Conservation (phyloP, 805 yeast species). For the Komagataella pseudopastoris region DNA sequence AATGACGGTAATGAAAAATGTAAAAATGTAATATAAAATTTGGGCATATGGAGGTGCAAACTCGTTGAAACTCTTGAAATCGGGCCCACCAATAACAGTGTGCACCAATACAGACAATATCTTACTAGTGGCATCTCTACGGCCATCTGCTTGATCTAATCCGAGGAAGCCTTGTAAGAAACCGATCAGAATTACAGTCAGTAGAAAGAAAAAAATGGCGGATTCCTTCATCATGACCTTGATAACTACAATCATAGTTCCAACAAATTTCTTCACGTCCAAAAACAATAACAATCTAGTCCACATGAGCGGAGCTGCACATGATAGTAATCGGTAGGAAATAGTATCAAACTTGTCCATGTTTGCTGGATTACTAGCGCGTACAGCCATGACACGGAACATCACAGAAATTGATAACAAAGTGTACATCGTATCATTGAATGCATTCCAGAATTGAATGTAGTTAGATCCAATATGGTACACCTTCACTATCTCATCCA, state of each 20-base stretch:
- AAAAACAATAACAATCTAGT: conserved; percentile 59
- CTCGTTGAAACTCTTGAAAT: conserved; percentile 51
- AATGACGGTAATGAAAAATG: conserved; percentile 62
- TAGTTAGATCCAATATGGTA: conserved; percentile 68
- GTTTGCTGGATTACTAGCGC: conserved; percentile 12
- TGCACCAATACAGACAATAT: conserved; percentile 53
- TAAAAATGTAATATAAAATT: conserved; percentile 63
- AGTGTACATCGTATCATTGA: conserved; percentile 58
- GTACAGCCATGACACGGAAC: conserved; percentile 34
- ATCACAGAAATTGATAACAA: conserved; percentile 38
- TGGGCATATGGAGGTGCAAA: conserved; percentile 82
- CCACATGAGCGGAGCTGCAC: conserved; percentile 86
- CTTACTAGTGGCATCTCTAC: conserved; percentile 54
- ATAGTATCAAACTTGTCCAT: conserved; percentile 11
- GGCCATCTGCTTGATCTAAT: conserved; percentile 79
- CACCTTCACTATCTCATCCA: conserved; percentile 58
- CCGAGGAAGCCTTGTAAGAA: conserved; percentile 83
- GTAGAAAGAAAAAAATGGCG: conserved; percentile 63
- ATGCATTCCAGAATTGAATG: conserved; percentile 66
- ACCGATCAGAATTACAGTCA: conserved; percentile 60
- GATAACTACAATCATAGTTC: conserved; percentile 77
- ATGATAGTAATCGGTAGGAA: conserved; percentile 57
- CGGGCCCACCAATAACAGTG: conserved; percentile 65
- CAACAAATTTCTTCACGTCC: conserved; percentile 73
- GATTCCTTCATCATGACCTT: conserved; percentile 84